These are phyloP conservation scores for Spinacia oleracea DNA, from an alignment of 179 eudicot species.

Conservation along the genomic window DNA sequence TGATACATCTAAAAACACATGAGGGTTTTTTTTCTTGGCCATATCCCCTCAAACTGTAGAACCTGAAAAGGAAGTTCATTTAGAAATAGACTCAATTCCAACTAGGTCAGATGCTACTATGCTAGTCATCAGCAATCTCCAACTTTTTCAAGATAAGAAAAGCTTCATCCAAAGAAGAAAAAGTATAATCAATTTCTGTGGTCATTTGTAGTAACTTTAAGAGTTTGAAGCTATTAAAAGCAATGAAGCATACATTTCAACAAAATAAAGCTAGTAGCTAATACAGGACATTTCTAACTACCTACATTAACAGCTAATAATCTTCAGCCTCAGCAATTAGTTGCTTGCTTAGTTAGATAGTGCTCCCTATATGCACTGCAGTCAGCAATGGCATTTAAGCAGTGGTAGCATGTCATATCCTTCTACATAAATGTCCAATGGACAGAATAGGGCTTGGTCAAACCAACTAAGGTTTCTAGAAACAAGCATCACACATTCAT, in stretches of 20 bases:
- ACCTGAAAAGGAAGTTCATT: slow-evolving; percentile 20
- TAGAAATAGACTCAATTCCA: not conserved
- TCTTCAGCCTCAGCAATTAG: not conserved
- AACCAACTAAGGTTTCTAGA: not conserved
- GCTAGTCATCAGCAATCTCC: not conserved
- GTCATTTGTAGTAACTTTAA: too few species aligned
- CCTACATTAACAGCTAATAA: not conserved
- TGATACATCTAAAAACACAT: slow-evolving; percentile 74
- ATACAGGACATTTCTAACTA: not conserved
- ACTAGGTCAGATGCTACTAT: not conserved
- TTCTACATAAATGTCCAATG: not conserved
- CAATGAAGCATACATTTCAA: not conserved
- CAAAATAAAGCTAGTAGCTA: not conserved
- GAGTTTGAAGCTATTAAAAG: not conserved
- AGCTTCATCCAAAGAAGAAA: not conserved
- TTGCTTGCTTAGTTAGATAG: not conserved
- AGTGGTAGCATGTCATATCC: not conserved
- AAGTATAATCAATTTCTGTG: not conserved
- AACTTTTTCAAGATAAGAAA: not conserved
- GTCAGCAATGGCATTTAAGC: not conserved
- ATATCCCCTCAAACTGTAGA: slow-evolving; percentile 32
- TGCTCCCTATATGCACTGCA: not conserved
- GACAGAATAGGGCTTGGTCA: not conserved
- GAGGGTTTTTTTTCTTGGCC: slow-evolving; percentile 80
- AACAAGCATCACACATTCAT: not conserved